Conservation (phyloP, 164 flowering plant genomes). For the Buxus sempervirens region DNA sequence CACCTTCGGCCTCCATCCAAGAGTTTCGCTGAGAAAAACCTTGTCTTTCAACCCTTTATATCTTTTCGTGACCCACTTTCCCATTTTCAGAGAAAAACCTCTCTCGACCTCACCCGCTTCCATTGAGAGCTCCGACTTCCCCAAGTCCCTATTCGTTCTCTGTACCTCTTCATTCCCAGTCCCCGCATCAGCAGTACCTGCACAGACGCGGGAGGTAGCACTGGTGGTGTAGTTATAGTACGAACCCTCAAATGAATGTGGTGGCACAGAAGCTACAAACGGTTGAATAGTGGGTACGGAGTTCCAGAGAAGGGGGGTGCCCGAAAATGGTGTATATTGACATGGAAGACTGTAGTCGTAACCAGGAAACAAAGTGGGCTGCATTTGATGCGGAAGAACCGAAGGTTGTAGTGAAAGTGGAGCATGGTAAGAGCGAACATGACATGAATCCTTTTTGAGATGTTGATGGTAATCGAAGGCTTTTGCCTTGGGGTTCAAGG, state of each 20-base stretch:
- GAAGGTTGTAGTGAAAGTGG: too few relatives aligned
- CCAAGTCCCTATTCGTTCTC: background rate
- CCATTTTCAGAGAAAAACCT: background rate
- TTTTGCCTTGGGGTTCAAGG: too few relatives aligned
- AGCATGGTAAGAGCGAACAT: too few relatives aligned
- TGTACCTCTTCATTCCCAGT: background rate
- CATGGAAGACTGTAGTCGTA: too few relatives aligned
- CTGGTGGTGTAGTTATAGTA: background rate
- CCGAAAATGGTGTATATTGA: too few relatives aligned
- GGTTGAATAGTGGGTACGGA: background rate
- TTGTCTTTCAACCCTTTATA: background rate
- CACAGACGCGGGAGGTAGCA: background rate
- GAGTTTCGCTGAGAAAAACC: background rate
- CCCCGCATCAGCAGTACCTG: too few relatives aligned
- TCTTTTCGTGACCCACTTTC: background rate
- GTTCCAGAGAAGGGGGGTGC: too few relatives aligned
- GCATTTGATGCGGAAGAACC: too few relatives aligned
- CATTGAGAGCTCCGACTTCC: background rate
- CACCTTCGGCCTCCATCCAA: background rate
- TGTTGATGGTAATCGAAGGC: too few relatives aligned
- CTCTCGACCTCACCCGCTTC: background rate
- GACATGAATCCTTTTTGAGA: too few relatives aligned
- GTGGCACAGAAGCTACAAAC: background rate
- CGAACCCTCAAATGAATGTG: background rate
- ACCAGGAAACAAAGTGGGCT: too few relatives aligned